These are phyloP conservation scores for Corynascus novoguineensis DNA, from an alignment of 495 filamentous ascomycete genomes.

Conservation along the genomic window DNA sequence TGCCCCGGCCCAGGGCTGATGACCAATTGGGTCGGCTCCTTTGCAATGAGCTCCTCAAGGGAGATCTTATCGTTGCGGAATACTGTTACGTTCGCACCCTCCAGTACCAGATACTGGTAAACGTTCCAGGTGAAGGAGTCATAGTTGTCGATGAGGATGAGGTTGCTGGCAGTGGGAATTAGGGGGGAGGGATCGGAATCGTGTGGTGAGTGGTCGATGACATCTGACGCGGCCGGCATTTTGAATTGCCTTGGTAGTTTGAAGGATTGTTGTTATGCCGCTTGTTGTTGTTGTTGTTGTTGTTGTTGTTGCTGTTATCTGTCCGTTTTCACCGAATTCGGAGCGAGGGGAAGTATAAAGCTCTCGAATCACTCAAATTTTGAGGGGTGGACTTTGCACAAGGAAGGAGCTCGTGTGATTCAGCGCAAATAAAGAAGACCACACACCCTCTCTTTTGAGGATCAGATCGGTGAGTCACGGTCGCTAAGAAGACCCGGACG, in stretches of 20 bases:
- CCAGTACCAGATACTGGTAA: conserved; percentile 92
- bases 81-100: conserved; percentile 84
- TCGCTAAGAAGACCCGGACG: not conserved
- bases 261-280: too few species aligned
- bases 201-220: conserved; percentile 83
- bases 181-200: conserved; percentile 64
- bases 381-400: not conserved
- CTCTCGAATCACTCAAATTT: not conserved
- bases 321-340: conserved; percentile 11
- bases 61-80: conserved; percentile 88
- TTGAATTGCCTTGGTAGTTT: conserved; percentile 7
- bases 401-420: not conserved
- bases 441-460: not conserved
- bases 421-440: not conserved
- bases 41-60: conserved; percentile 71
- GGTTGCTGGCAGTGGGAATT: conserved; percentile 73
- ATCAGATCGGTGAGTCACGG: conserved; percentile 3
- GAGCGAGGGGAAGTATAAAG: not conserved
- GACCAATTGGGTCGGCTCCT: conserved; percentile 87
- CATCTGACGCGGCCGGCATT: conserved; percentile 44
- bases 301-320: not conserved
- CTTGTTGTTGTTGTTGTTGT: too few species aligned
- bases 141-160: conserved; percentile 97
- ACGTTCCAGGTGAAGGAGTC: conserved; percentile 99
- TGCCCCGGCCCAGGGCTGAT: conserved; percentile 94